Evolutionary conservation across 768 basidiomycete genomes (phyloP), one percentile per base, ranked within the genome.

Genomic region (Mycena leptocephala): DNA sequence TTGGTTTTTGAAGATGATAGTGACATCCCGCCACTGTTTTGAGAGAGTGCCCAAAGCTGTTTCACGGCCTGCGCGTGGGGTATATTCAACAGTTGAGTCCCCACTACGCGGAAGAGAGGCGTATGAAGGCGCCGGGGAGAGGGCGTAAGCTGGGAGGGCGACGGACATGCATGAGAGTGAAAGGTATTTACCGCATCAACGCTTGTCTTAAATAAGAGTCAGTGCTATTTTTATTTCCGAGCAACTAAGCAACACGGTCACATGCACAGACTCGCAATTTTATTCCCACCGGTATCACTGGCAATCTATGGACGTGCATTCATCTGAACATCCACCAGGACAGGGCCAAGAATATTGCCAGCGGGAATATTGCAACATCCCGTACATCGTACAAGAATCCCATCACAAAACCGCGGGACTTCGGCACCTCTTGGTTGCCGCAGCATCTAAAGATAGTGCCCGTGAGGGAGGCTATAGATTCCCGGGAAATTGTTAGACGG

Each of bases 281-380:
- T n/a, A n/a, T n/a, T n/a, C n/a, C n/a, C n/a, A n/a, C n/a, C n/a
- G n/a, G n/a, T n/a, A n/a, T n/a, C 26, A 24, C 26, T 30, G 16
- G 4, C 26, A 14, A 1, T 30, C 26, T 13, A 32, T 28, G 28
- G 16, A 18, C 43, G 43, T 46, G 22, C 18, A 46, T 46, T 20
- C 22, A 46, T 20, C 16, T 46, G 41, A 80, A 82, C 69, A 82
- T 81, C 86, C 85, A 88, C 78, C 83, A 81, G 8, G 87, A 86
- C 58, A 88, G 82, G 28, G 85, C 20, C n/a, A 83, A 78, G 77
- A 90, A 89, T 22, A 87, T 72, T 55, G 79, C 80, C 13, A 91
- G 61, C 14, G 90, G 89, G 70, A 88, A 87, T 22, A 87, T 58
- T 8, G 89, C 88, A 62, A 90, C 81, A 76, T 88, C 86, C 78